Evolutionary conservation across 31 red algal species (phyloP).

Genomic region (Asparagopsis taxiformis): DNA sequence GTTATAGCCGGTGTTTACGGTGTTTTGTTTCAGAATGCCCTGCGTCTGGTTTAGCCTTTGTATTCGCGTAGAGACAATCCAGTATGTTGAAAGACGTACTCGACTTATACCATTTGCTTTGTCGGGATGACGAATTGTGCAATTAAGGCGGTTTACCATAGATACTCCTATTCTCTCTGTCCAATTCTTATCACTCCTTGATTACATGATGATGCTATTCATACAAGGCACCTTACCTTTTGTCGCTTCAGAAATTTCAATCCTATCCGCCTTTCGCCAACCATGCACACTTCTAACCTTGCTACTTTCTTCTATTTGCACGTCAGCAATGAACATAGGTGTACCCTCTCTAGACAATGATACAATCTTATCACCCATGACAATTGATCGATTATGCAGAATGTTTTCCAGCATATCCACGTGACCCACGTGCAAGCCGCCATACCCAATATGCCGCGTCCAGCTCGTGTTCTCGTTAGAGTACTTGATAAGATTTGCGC

Average conservation of each 20-base stretch:
- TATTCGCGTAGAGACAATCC: too few species aligned
- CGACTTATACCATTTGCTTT: too few species aligned
- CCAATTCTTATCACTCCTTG: too few species aligned
- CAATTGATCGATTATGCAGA: slow-evolving; percentile 1
- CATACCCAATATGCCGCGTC: background rate
- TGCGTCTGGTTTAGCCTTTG: too few species aligned
- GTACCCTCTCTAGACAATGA: background rate
- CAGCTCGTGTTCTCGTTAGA: background rate
- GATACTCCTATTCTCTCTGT: too few species aligned
- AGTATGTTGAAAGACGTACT: too few species aligned
- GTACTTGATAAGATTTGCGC: background rate
- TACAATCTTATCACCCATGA: background rate
- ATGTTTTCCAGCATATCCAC: slow-evolving; percentile 1
- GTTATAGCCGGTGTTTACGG: too few species aligned
- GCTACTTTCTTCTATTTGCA: background rate
- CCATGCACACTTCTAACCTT: background rate
- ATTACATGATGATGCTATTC: too few species aligned
- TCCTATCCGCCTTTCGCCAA: background rate
- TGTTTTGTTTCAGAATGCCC: too few species aligned
- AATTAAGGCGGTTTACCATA: too few species aligned
- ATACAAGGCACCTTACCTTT: background rate
- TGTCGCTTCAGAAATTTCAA: background rate
- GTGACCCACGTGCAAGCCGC: background rate
- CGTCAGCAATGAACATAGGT: background rate
- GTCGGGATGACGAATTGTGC: too few species aligned